Percentiles rank a stretch among this genome's conserved stretches.
Conservation (phyloP, 768 basidiomycete species). For the Tulasnella calospora region DNA sequence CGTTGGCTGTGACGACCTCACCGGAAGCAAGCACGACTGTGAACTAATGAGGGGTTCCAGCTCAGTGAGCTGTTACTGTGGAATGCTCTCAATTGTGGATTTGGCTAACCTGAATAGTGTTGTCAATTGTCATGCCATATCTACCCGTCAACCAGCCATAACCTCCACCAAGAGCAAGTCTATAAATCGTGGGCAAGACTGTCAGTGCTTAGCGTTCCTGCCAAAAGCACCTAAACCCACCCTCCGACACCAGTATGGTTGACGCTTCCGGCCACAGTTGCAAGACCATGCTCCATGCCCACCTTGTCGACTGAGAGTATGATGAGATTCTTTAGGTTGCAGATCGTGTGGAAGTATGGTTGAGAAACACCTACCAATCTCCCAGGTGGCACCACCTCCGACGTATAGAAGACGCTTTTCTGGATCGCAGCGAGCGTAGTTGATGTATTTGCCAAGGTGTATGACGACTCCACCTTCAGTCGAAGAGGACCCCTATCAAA, state of each 20-base stretch:
- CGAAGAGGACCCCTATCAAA: not conserved
- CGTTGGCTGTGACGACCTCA: constrained; percentile 15
- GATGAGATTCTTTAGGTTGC: not conserved
- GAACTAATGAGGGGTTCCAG: not conserved
- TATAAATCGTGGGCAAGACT: not conserved
- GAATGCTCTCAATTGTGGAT: not conserved
- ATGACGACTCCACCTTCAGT: constrained; percentile 39
- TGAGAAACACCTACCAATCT: not conserved
- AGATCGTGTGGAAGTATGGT: not conserved
- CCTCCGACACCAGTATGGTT: constrained; percentile 29
- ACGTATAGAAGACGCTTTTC: not conserved
- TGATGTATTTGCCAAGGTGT: not conserved
- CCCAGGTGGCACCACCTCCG: not conserved
- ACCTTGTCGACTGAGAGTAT: not conserved
- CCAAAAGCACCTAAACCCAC: constrained; percentile 14
- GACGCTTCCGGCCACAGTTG: not conserved
- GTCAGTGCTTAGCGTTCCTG: not conserved
- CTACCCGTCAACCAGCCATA: not conserved
- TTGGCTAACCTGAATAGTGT: not conserved
- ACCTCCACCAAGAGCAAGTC: constrained; percentile 2
- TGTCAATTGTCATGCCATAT: constrained; percentile 3
- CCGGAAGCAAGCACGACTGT: constrained; percentile 17
- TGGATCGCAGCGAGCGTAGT: not conserved
- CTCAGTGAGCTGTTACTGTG: not conserved
- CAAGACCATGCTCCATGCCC: constrained; percentile 8